Base-by-base conservation (phyloP, 768 basidiomycete genomes). In the Phlegmacium glaucopus region DNA sequence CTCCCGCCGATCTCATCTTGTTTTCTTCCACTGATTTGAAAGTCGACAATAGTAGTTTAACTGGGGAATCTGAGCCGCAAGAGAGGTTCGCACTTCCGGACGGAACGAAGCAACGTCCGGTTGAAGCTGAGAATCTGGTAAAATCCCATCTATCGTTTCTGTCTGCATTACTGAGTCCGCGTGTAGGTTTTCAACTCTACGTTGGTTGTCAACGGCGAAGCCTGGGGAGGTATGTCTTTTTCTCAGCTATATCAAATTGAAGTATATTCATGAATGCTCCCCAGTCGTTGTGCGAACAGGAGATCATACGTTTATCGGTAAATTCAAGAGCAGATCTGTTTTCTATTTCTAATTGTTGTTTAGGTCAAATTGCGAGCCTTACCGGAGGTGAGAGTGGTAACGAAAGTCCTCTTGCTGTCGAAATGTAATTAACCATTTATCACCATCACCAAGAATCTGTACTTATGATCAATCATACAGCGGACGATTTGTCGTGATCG, bases 61-160 rank as follows among this genome's bases (percentile, higher is more conserved):
- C 83, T 0, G 84, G 84, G 46, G 84, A 86, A 61, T 82, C 83
- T 1, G 83, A 85, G 56, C 81, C 84, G 1, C 82, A 84, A 59
- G 83, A 83, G 53, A 75, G 84, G 4, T 61, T 61, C 16, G 67
- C 79, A 9, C 50, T 72, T 17, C 68, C 72, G 1, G 60, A 75
- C 42, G 84, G 84, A 5, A 71, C 72, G 1, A 49, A 61, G 6
- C 53, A 56, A 12, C 72, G 82, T 12, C 74, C 80, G 1, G 79
- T 81, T 6, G 82, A 85, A 56, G 83, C 84, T 1, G 79, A 84
- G 50, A 86, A 85, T 49, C 54, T 85, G 64, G 83, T 82, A 56
- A 22, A 25, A 39, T 4, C 18, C 29, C 42, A 15, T 34, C 18
- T 32, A 35, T 43, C 13, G 12, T 39, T 7, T 44, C 9, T 28